Evolutionary conservation across 2,329 filamentous ascomycete genomes (phyloP).

Genomic region (Trematosphaeria pertusa): DNA sequence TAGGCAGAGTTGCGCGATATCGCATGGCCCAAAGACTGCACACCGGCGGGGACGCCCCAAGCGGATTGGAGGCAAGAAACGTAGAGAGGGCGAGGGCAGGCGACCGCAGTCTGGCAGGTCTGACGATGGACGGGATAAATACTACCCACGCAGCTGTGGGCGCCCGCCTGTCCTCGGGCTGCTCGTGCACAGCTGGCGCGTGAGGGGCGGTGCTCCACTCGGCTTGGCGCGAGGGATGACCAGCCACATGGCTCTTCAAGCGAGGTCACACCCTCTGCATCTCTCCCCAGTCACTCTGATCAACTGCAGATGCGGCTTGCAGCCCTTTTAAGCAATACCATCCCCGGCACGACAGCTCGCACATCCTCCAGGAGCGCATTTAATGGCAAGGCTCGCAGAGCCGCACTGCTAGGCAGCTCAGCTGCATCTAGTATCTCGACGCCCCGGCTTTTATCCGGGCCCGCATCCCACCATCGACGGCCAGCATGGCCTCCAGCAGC

Average conservation of each 20-base stretch:
- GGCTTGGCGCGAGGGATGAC: slow-evolving; percentile 7
- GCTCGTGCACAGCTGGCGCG: slow-evolving; percentile 4
- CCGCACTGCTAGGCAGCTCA: slow-evolving; percentile 4
- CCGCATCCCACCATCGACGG: background rate
- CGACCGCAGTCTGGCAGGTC: background rate
- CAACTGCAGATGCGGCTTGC: slow-evolving; percentile 3
- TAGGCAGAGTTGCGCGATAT: background rate
- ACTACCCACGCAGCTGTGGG: too few species aligned
- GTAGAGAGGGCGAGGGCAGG: background rate
- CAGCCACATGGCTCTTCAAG: slow-evolving; percentile 4
- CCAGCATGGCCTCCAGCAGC: slow-evolving; percentile 1
- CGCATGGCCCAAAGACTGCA: background rate
- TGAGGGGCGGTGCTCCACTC: slow-evolving; percentile 1
- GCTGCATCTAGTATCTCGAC: background rate
- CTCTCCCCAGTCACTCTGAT: background rate
- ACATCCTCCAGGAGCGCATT: slow-evolving; percentile 3
- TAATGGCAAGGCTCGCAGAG: slow-evolving; percentile 12
- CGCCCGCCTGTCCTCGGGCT: slow-evolving; percentile 3
- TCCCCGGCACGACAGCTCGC: background rate
- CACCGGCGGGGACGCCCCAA: background rate
- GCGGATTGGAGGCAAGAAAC: background rate
- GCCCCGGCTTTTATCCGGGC: background rate
- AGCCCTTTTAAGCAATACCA: slow-evolving; percentile 2
- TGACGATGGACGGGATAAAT: too few species aligned
- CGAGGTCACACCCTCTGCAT: slow-evolving; percentile 10